Base-by-base conservation (phyloP, 2,329 filamentous ascomycete species). In the Chaetomiaceae sp. region DNA sequence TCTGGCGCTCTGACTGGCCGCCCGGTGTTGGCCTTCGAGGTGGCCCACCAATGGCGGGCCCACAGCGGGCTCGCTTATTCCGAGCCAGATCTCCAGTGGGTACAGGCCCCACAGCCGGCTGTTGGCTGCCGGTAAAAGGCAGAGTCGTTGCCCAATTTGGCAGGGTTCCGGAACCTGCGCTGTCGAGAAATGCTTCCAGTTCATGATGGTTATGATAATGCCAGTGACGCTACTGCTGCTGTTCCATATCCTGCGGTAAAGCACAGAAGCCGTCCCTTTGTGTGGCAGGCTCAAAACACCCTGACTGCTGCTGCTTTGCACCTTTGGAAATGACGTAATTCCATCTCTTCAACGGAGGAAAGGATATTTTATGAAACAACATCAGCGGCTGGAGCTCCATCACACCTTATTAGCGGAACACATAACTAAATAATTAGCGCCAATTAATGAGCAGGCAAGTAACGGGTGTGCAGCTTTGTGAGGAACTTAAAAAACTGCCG, bases 71-170 rank as follows among this genome's bases (percentile, higher is more conserved):
- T 32, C 41, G 38, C 46, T 46, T 41, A 40, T 34, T 32, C 25
- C 40, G 41, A 43, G 44, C 48, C 47, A 57, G 55, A 54, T 48
- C 47, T 51, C 21, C 48, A 48, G 48, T 27, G 53, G 47, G 30
- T n/a, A 41, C 16, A 40, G 40, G 43, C 20, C 46, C 29, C 30
- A 45, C 47, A 11, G 25, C 14, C 51, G 47, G 42, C 42, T 51
- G 47, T 42, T 51, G 36, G 40, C 25, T 46, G 13, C 46, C 51
- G 54, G 50, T 37, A 50, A 56, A 51, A 27, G 13, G 34, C 25
- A 36, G 36, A 43, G n/a, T n/a, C n/a, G 23, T 48, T 14, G 9
- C 45, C 48, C 9, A 34, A 43, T 30, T 23, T 30, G 37, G 48
- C 32, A 37, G 23, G 38, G 21, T 38, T 44, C 32, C 25, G 30